Conservation (phyloP, 208 protist species). For the Novymonas esmeraldas region DNA sequence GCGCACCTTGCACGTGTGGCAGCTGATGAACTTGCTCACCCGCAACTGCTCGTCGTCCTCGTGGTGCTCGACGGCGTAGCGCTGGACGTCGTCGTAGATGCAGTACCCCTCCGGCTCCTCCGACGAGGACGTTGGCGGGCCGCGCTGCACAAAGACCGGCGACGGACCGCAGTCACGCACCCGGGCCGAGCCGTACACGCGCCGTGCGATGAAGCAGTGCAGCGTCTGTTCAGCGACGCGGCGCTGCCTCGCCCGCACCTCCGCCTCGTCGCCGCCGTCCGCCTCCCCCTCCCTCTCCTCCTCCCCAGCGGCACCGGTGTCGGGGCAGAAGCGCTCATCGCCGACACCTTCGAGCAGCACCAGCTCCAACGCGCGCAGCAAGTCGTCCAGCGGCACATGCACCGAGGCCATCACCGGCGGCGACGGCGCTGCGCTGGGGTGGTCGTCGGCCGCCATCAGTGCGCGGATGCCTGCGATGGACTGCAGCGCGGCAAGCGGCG, state of each 20-base stretch:
- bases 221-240: conserved; percentile 52
- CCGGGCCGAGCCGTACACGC: conserved; percentile 48
- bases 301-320: not conserved
- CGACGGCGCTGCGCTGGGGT: not conserved
- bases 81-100: conserved; percentile 76
- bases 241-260: conserved; percentile 1
- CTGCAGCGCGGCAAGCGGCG: conserved; percentile 20
- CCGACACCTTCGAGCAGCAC: conserved; percentile 44
- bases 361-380: conserved; percentile 47
- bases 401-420: conserved; percentile 15
- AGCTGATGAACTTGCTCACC: conserved; percentile 59
- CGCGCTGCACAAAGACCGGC: conserved; percentile 47
- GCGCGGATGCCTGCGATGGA: conserved; percentile 23
- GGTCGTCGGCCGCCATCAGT: not conserved
- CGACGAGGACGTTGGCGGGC: conserved; percentile 55
- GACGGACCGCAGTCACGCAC: conserved; percentile 49
- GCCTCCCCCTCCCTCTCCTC: not conserved
- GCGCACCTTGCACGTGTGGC: conserved; percentile 88
- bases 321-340: conserved; percentile 29
- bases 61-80: conserved; percentile 58
- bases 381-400: conserved; percentile 25
- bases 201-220: conserved; percentile 73
- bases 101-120: conserved; percentile 77
- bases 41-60: conserved; percentile 42
- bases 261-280: not conserved